Percentiles rank a stretch among this genome's conserved stretches.
These are phyloP conservation scores for Acacia concinna DNA, from an alignment of 331 rosid genomes.

Conservation along the genomic window DNA sequence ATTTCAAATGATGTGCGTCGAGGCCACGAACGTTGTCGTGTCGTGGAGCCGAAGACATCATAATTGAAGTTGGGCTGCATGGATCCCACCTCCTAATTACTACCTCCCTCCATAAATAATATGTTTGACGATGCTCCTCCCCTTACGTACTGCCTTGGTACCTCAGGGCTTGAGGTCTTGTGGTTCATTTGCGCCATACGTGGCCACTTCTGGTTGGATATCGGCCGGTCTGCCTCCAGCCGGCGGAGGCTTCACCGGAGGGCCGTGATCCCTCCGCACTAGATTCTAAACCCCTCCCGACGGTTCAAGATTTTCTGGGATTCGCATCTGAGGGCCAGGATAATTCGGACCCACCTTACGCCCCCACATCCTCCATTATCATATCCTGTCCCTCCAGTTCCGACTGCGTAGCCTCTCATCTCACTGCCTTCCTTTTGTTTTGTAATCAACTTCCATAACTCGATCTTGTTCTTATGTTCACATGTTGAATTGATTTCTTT, in stretches of 20 bases:
- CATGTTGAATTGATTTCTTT: no score
- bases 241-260: background rate
- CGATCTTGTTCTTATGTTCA: background rate
- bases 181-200: background rate
- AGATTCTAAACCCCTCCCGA: background rate
- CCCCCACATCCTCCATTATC: background rate
- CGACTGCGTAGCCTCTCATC: background rate
- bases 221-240: background rate
- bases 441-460: background rate
- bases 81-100: background rate
- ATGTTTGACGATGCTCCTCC: background rate
- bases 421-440: background rate
- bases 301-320: conserved; percentile 17
- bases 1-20: background rate
- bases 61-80: background rate
- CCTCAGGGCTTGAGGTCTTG: background rate
- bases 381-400: background rate
- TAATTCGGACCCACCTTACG: conserved; percentile 28
- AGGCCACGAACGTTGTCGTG: background rate
- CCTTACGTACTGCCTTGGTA: conserved; percentile 13
- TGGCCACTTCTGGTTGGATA: background rate
- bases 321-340: conserved; percentile 3
- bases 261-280: background rate
- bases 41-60: background rate
- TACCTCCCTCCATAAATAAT: background rate